phyloP scores from a whole-genome alignment of 2,329 filamentous ascomycete species.

The Aspergillus phoenicis region DNA sequence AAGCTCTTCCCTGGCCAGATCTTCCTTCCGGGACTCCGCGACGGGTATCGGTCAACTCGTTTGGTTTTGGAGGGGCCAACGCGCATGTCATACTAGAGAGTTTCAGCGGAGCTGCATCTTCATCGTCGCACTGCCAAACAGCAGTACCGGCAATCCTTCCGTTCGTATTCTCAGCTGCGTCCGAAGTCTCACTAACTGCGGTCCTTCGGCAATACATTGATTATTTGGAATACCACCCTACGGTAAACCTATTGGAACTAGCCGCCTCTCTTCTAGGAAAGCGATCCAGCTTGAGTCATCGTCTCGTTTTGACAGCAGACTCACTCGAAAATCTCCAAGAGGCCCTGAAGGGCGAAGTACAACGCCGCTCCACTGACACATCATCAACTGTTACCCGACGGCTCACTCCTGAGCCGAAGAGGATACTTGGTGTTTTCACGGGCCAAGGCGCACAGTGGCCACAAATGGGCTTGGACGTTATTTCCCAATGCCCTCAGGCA shows the following conservation, averaged over 20 bases:
- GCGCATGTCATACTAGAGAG: constrained; percentile 40
- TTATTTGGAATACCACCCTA: not conserved
- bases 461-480: constrained; percentile 14
- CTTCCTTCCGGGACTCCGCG: constrained; percentile 23
- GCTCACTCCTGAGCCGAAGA: not conserved
- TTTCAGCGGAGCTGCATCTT: not conserved
- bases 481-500: not conserved
- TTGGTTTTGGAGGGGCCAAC: constrained; percentile 38
- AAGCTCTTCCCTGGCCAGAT: constrained; percentile 23
- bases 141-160: constrained; percentile 1
- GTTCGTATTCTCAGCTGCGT: constrained; percentile 27
- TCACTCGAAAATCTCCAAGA: not conserved
- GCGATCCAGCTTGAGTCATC: not conserved
- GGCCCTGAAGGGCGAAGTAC: not conserved
- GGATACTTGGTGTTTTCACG: constrained; percentile 29
- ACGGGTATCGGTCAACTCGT: constrained; percentile 48
- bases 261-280: not conserved
- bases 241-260: not conserved
- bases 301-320: not conserved
- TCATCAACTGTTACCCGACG: not conserved
- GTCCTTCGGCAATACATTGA: constrained; percentile 8
- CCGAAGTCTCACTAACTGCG: constrained; percentile 18
- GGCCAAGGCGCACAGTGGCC: constrained; percentile 27
- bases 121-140: not conserved
- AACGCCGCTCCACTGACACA: not conserved